Evolutionary conservation across 768 basidiomycete species (phyloP), one percentile per base, ranked within the genome.

Genomic region (Lepiota venenata): DNA sequence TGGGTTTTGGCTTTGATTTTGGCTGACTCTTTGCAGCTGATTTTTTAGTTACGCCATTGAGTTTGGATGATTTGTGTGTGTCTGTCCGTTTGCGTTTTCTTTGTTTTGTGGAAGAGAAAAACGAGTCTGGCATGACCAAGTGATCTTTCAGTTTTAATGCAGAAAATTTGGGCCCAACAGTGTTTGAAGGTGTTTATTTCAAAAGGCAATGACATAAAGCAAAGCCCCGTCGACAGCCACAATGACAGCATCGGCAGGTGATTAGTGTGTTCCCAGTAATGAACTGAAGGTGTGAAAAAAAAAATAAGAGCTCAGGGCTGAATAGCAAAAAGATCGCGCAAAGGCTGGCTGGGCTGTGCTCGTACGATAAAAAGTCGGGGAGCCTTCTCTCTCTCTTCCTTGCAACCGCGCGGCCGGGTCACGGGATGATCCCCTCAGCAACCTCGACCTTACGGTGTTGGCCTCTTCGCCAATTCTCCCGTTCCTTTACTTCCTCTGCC

Each of bases 121-220:
- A 94, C 11, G 87, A 71, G 77, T 93, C 91, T 29, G 88, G 86
- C 91, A 93, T 93, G 35, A 32, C 3, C 32, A 11, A 9, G 32
- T 32, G 32, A 32, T 32, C 32, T 32, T 32, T 32, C 6, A 4
- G 32, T 9, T 11, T 7, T 32, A 32, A 32, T 32, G 3, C 3
- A 25, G 25, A 32, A 32, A 32, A 32, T 41, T 21, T 38, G 2
- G 35, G 37, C 12, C 22, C 8, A 35, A 29, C 10, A 18, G 29
- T 63, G 32, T 63, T 60, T 62, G 61, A 47, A 37, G 8, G 8
- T 32, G 32, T 11, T 32, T 32, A 4, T 4, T 32, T 32, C 9
- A 11, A 32, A 32, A 32, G 8, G 32, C 10, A 11, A 32, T 32
- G 8, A 32, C 32, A 11, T 32, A 32, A 32, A 9, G 10, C 32